Evolutionary conservation across 2,329 filamentous ascomycete species (phyloP).

Genomic region (Colletotrichum lindemuthianum): DNA sequence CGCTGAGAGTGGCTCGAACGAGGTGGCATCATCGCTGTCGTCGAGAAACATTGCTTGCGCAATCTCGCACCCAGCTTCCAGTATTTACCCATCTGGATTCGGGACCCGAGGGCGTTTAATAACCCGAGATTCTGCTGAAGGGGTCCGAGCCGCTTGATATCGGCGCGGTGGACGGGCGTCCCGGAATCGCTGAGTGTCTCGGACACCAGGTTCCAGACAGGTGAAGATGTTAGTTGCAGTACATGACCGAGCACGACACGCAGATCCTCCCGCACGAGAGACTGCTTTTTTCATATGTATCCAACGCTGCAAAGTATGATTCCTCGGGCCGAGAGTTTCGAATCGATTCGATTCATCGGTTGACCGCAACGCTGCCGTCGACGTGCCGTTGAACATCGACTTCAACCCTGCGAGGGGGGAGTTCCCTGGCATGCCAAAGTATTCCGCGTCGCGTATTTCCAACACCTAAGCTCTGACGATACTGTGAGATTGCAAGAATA

Average conservation of each 20-base stretch:
- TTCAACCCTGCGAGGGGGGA: background rate
- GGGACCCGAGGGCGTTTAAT: too few species aligned
- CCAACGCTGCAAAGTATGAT: too few species aligned
- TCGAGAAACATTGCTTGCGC: conserved; percentile 1
- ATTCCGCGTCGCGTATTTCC: conserved; percentile 4
- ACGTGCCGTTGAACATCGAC: too few species aligned
- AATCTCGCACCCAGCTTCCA: conserved; percentile 13
- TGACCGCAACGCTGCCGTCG: too few species aligned
- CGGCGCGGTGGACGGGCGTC: too few species aligned
- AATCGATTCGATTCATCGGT: too few species aligned
- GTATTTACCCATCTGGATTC: too few species aligned
- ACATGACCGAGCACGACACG: conserved; percentile 8
- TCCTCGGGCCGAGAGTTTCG: too few species aligned
- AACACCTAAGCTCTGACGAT: background rate
- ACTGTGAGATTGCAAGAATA: too few species aligned
- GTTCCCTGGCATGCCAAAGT: background rate
- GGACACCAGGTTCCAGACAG: conserved; percentile 5
- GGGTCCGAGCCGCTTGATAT: too few species aligned
- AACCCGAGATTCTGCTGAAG: too few species aligned
- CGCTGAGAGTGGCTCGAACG: background rate
- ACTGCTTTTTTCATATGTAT: background rate
- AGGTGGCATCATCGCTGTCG: conserved; percentile 8
- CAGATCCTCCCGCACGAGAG: conserved; percentile 17
- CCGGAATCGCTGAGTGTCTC: background rate
- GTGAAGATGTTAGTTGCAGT: conserved; percentile 8